Conservation (phyloP, 2,329 filamentous ascomycete genomes). For the Neonectria punicea region DNA sequence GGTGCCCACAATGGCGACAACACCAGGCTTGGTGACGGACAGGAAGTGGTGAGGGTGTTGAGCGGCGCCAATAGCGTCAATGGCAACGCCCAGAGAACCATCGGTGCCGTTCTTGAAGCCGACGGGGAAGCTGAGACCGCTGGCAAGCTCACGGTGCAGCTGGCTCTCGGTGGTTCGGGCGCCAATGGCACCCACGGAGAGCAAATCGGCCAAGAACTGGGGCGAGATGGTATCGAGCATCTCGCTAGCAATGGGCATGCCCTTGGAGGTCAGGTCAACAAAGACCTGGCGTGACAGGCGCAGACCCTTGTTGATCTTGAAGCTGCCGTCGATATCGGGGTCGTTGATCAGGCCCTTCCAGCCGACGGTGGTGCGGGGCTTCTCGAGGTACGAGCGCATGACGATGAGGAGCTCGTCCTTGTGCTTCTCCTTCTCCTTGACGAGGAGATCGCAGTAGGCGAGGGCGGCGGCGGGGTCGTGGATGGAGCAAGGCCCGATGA, state of each 20-base stretch:
- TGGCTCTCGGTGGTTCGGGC: slow-evolving; percentile 98
- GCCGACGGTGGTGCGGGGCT: slow-evolving; percentile 95
- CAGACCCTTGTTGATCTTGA: slow-evolving; percentile 98
- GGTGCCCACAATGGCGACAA: slow-evolving; percentile 94
- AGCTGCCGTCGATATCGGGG: slow-evolving; percentile 97
- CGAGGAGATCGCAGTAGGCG: slow-evolving; percentile 88
- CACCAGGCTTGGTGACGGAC: slow-evolving; percentile 94
- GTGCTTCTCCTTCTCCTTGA: slow-evolving; percentile 87
- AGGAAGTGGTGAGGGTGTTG: slow-evolving; percentile 95
- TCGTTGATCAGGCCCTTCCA: slow-evolving; percentile 99
- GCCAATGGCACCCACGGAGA: slow-evolving; percentile 92
- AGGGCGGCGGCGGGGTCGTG: slow-evolving; percentile 92
- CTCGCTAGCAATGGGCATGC: slow-evolving; percentile 96
- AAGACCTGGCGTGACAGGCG: slow-evolving; percentile 89
- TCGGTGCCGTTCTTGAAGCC: slow-evolving; percentile 99
- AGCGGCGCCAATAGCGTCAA: slow-evolving; percentile 95
- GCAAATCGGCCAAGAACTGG: slow-evolving; percentile 92
- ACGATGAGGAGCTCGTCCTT: slow-evolving; percentile 90
- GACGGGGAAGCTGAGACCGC: slow-evolving; percentile 94
- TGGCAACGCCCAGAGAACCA: slow-evolving; percentile 86
- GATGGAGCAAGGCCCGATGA: slow-evolving; percentile 96
- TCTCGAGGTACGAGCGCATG: slow-evolving; percentile 98
- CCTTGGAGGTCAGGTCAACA: slow-evolving; percentile 87
- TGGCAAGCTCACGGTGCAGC: slow-evolving; percentile 93
- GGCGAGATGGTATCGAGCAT: slow-evolving; percentile 99